phyloP scores from a whole-genome alignment of 108 stramenopile genomes.

The Epipyxis sp. region DNA sequence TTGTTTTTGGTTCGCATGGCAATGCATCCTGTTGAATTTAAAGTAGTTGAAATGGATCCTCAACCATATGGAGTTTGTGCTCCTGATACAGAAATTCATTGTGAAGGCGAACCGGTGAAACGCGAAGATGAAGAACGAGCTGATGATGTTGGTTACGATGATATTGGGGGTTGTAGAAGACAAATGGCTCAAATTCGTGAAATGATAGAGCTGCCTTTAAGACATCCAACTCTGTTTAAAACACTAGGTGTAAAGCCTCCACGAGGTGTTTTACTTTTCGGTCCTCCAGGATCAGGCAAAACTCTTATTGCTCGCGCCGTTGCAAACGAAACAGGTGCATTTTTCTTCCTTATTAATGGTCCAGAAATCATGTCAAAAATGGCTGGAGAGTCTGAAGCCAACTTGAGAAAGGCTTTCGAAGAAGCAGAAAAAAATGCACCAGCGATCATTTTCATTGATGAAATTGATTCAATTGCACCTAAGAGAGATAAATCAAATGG shows the following conservation, averaged over 20 bases:
- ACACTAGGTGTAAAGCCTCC: constrained; percentile 99
- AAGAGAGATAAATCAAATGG: constrained; percentile 99
- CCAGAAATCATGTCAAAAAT: constrained; percentile 99
- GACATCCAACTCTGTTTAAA: constrained; percentile 98
- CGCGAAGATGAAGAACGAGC: constrained; percentile 93
- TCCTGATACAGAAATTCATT: constrained; percentile 98
- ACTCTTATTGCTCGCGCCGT: constrained; percentile 98
- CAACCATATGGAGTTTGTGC: constrained; percentile 94
- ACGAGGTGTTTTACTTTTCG: constrained; percentile 96
- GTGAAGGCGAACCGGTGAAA: constrained; percentile 98
- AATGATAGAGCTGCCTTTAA: constrained; percentile 99
- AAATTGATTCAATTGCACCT: constrained; percentile 99
- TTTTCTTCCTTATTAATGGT: constrained; percentile 99
- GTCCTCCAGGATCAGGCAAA: constrained; percentile 98
- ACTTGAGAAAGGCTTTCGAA: constrained; percentile 95
- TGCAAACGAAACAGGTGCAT: constrained; percentile 99
- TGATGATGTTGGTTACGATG: constrained; percentile 99
- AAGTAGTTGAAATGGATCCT: constrained; percentile 98
- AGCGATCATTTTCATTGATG: constrained; percentile 99
- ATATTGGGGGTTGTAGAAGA: constrained; percentile 96
- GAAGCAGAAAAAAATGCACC: constrained; percentile 98
- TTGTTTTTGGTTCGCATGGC: constrained; percentile 92
- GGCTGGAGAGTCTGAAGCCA: constrained; percentile 97
- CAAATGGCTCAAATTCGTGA: constrained; percentile 99
- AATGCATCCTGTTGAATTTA: constrained; percentile 76